Evolutionary conservation across 2,329 filamentous ascomycete genomes (phyloP), one percentile per base, ranked within the genome.

Genomic region (Esteya vermicola): DNA sequence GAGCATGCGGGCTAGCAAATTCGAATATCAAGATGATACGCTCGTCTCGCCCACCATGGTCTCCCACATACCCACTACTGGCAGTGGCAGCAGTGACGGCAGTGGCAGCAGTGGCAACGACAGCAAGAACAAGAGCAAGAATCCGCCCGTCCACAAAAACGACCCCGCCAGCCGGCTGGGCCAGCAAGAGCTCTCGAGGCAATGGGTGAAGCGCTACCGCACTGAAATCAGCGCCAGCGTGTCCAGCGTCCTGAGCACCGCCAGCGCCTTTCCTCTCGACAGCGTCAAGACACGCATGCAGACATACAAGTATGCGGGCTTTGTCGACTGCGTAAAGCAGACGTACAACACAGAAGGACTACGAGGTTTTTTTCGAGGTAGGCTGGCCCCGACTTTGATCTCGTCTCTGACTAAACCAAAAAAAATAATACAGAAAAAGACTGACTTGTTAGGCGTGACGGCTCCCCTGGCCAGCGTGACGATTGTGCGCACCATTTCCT

Each of bases 201-300:
- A 58, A 50, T 80, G 79, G 64, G 67, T 81, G 52, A 86, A 85
- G 63, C 72, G 70, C 49, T 89, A 91, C 59, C 74, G 82, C 48
- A 88, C 81, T 36, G 81, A 89, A 61, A 76, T 91, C 48, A 76
- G 83, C 45, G 84, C 85, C 33, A 82, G 78, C 59, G 68, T 76
- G 30, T 82, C 80, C 54, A 88, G 81, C 58, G 68, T 88, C 48
- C 67, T 89, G 42, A 85, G 81, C 28, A 91, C 84, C 32, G 70
- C 85, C 54, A 68, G 72, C 48, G 81, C 84, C n/a, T 93, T 89
- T 55, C 85, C 85, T 19, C 73, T 93, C 50, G 85, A 93, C 58
- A 89, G 85, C 52, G 80, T 89, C 56, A 93, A 93, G 67, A 88
- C 82, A 41, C 81, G 85, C 53, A 85, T 91, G 76, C 85, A 93